Percentiles rank a stretch among this genome's conserved stretches.
These are phyloP conservation scores for Whalleya microplaca DNA, from an alignment of 2,329 filamentous ascomycete genomes.

Conservation along the genomic window DNA sequence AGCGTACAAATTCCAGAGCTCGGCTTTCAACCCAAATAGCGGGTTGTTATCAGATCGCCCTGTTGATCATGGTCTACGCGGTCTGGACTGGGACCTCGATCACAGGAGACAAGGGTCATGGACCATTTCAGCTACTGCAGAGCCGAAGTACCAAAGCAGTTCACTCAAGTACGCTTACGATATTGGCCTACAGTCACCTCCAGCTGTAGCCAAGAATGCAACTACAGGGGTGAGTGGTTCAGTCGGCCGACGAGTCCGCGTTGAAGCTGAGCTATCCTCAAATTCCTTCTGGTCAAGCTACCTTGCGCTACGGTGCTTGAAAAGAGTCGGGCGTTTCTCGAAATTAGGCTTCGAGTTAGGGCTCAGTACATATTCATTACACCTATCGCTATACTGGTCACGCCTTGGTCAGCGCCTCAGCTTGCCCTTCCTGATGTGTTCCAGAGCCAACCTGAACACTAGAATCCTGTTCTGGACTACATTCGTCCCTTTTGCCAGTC, in stretches of 20 bases:
- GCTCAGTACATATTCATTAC: slow-evolving; percentile 45
- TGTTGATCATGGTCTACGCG: slow-evolving; percentile 40
- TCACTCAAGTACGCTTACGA: slow-evolving; percentile 27
- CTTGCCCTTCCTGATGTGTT: slow-evolving; percentile 47
- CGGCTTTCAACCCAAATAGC: background rate
- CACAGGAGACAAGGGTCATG: slow-evolving; percentile 38
- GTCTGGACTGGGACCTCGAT: slow-evolving; percentile 42
- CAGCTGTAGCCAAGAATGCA: background rate
- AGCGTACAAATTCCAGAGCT: slow-evolving; percentile 41
- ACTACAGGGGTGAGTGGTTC: background rate
- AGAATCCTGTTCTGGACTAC: slow-evolving; percentile 44
- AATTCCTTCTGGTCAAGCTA: slow-evolving; percentile 42
- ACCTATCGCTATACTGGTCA: slow-evolving; percentile 53
- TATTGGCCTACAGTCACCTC: background rate
- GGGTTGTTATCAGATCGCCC: slow-evolving; percentile 1
- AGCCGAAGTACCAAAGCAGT: slow-evolving; percentile 22
- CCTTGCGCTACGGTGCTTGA: slow-evolving; percentile 49
- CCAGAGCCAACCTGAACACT: slow-evolving; percentile 31
- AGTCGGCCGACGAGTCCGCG: slow-evolving; percentile 33
- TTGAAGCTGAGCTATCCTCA: slow-evolving; percentile 49
- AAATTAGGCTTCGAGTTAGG: slow-evolving; percentile 50
- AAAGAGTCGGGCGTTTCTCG: slow-evolving; percentile 45
- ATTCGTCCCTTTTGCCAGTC: slow-evolving; percentile 44
- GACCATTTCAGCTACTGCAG: slow-evolving; percentile 43
- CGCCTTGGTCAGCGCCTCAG: slow-evolving; percentile 49